Evolutionary conservation across 208 protist species (phyloP), one percentile per base, ranked within the genome.

Genomic region (Herpetomonas muscarum): DNA sequence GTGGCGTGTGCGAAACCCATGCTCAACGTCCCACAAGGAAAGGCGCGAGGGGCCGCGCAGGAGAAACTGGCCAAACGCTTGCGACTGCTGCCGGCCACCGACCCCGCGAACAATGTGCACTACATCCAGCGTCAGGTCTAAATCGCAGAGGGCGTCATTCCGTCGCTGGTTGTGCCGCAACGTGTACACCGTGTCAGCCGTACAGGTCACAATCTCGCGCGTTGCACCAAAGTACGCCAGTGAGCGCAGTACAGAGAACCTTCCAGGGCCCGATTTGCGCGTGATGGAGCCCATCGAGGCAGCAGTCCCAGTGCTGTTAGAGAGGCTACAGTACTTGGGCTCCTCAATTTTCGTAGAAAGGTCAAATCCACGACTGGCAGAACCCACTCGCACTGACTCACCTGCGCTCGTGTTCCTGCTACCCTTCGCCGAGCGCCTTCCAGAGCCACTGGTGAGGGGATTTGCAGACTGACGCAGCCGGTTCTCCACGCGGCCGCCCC

Each of bases 161-260:
- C 50, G 39, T 22, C 67, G 64, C 32, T 53, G 45, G 59, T 81
- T 79, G 60, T 72, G 79, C 48, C 64, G 73, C 63, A 84, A 56
- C 52, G 69, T 84, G 32, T 70, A 67, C 61, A 92, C 74, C 17
- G 51, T 31, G 60, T 87, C 81, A 24, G 69, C 53, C 0, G 81
- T 85, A 51, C 69, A 74, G 47, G 60, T 77, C 24, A 92, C 63
- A 36, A 92, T 61, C 60, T 92, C 85, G 32, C 84, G 72, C 30
- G 75, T 76, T 41, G 54, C 45, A 1, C 46, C 55, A 66, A 82
- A 81, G 50, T 85, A 85, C 12, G 49, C 44, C 26, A 76, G 24
- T 15, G 65, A 79, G 53, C 61, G 59, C 51, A 74, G 69, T 32
- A 49, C 45, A 50, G 37, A 58, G 30, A 22, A 57, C 4, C 29